phyloP scores from a whole-genome alignment of 2,329 filamentous ascomycete species.

The Zopfia rhizophila region DNA sequence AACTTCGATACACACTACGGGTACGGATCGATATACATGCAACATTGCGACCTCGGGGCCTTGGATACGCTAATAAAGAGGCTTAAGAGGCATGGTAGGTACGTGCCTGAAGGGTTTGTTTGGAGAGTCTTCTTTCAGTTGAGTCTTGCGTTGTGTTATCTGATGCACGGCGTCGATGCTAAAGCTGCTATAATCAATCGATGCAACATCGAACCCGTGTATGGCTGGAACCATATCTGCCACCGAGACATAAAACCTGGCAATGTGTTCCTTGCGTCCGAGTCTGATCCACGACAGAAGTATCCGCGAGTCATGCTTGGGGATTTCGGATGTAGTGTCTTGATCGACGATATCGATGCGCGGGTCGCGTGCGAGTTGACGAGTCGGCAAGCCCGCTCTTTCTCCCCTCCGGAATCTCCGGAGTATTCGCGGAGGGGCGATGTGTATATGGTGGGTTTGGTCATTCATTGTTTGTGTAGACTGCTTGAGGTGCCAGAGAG shows the following conservation, averaged over 20 bases:
- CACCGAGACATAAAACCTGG: conserved; percentile 32
- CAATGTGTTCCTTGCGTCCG: conserved; percentile 26
- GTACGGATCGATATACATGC: conserved; percentile 22
- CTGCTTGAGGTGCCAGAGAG: no score
- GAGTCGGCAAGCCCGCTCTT: no score
- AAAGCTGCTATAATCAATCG: neutral
- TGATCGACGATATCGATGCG: neutral
- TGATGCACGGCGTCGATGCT: conserved; percentile 16
- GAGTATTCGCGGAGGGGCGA: no score
- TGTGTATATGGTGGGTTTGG: no score
- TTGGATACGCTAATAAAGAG: conserved; percentile 19
- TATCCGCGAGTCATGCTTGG: conserved; percentile 23
- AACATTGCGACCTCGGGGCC: conserved; percentile 26
- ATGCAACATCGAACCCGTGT: neutral
- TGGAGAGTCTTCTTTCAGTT: conserved; percentile 27
- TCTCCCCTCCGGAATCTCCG: no score
- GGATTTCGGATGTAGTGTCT: conserved; percentile 23
- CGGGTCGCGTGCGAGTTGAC: no score
- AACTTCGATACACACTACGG: conserved; percentile 2
- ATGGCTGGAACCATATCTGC: conserved; percentile 18
- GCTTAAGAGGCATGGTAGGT: neutral
- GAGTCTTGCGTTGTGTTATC: conserved; percentile 22
- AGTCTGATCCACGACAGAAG: neutral
- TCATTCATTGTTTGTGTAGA: no score
- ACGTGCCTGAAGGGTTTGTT: conserved; percentile 22